A percentile compares a stretch with the other conserved stretches of the same genome.
phyloP scores from a whole-genome alignment of 345 rosid species.

The Anastatica hierochuntica region DNA sequence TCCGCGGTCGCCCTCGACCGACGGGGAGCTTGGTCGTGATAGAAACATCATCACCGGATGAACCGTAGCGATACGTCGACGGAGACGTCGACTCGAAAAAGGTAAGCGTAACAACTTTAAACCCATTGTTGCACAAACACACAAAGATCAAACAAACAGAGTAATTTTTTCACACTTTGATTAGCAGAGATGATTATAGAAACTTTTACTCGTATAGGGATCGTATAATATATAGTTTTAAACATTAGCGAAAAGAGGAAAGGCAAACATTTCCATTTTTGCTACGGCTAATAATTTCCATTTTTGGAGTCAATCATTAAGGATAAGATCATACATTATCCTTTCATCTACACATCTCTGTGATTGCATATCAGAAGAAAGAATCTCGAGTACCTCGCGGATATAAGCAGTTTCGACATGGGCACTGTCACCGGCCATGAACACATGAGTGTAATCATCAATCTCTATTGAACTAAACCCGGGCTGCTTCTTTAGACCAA shows the following conservation, averaged over 20 bases:
- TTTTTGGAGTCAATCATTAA: neutral
- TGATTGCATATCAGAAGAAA: slow-evolving; percentile 32
- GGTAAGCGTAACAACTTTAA: too few species aligned
- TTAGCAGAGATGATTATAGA: too few species aligned
- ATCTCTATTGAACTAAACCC: slow-evolving; percentile 69
- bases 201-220: too few species aligned
- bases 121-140: too few species aligned
- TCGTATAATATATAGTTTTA: too few species aligned
- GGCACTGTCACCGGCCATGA: slow-evolving; percentile 54
- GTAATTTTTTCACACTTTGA: too few species aligned
- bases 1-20: neutral
- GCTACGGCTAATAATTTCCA: too few species aligned
- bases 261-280: too few species aligned
- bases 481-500: slow-evolving; percentile 59
- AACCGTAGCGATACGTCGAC: too few species aligned
- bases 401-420: slow-evolving; percentile 37
- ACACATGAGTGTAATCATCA: slow-evolving; percentile 43
- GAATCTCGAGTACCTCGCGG: slow-evolving; percentile 36
- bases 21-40: neutral
- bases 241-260: too few species aligned
- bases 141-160: too few species aligned
- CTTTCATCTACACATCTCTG: slow-evolving; percentile 29
- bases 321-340: neutral
- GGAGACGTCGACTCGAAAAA: neutral
- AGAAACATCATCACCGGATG: too few species aligned